Base-by-base conservation (phyloP, 1,139 yeast genomes). In the Pichia sp. region DNA sequence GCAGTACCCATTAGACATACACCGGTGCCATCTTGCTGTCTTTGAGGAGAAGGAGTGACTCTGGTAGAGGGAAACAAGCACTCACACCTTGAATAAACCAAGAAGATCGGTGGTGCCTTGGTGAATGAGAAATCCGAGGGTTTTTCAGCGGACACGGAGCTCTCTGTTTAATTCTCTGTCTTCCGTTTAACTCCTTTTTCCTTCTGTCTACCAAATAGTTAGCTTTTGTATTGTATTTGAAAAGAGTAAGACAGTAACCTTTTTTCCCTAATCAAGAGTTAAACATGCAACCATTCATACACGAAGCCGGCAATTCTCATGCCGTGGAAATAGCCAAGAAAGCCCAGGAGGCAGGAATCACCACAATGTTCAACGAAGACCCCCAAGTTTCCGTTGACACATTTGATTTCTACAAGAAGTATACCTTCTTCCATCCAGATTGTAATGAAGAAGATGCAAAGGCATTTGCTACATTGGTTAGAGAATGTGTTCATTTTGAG, bases 21-120 rank as follows among this genome's bases (percentile, higher is more conserved):
- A 61, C 60, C 45, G 68, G 68, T 38, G 67, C 65, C 68, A 65
- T 64, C 1, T 4, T 19, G 8, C 41, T 15, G 30, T 29, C 16
- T 36, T 13, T 13, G 15, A 15, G 15, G n/a, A 13, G 3, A 13
- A 13, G 8, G 15, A 36, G 15, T 5, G 7, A 8, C 15, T 36
- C 15, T 7, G 40, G n/a, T 36, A 36, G 2, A 36, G 4, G 40
- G 40, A 36, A 6, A 11, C 10, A 15, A 36, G 10, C 7, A 5
- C 40, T 36, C 40, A 36, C 34, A 31, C 40, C 2, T 36, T 15
- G 23, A 19, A 19, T 19, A 19, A 19, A 19, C 23, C 23, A 19
- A 2, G 23, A 19, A 19, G 23, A 19, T 19, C 2, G 23, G 23
- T 19, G 23, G 23, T 19, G 23, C 23, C 23, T 19, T 19, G 23